Evolutionary conservation across 495 filamentous ascomycete species (phyloP), one percentile per base, ranked within the genome.

Genomic region (Neurospora sp.): DNA sequence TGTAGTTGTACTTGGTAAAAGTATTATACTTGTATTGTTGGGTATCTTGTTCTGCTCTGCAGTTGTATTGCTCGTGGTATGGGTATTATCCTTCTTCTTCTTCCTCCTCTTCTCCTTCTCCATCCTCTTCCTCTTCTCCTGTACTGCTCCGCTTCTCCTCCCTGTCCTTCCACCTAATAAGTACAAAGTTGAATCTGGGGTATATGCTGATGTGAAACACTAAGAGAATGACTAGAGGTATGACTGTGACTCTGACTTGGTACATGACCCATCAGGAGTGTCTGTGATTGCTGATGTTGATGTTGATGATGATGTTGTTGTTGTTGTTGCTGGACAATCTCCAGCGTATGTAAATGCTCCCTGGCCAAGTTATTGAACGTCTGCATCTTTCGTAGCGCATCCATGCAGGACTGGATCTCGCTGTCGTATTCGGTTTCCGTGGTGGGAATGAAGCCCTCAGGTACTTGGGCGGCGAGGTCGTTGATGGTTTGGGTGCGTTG

Each of bases 311-410:
- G 35, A 35, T 35, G 35, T 35, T 35, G 35, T 1, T 27, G 23
- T 6, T 62, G 23, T 3, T 62, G 48, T 11, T 16, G 27, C 54
- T 62, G 54, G 11, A 62, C 27, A 14, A 31, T 14, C 70, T 78
- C 76, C 40, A 80, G 39, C 7, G 74, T n/a, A 16, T 23, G 40
- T n/a, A 81, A 69, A 70, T 79, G 74, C 3, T 78, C 76, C 39
- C 74, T 74, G 2, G 79, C 79, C 2, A 81, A 48, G 40, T 76
- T 76, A 27, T 81, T 79, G 54, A 78, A 78, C 23, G 73, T 75
- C 72, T 81, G 79, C 48, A 79, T 75, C 70, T 77, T 81, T 16
- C 73, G 39, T 66, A 81, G 54, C 10, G 78, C 75, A 38, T 79
- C 72, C 72, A 78, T 46, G 69, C 79, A 81, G 4, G 35, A 70